Conservation (phyloP, 495 filamentous ascomycete genomes). For the Parmelia sp. region DNA sequence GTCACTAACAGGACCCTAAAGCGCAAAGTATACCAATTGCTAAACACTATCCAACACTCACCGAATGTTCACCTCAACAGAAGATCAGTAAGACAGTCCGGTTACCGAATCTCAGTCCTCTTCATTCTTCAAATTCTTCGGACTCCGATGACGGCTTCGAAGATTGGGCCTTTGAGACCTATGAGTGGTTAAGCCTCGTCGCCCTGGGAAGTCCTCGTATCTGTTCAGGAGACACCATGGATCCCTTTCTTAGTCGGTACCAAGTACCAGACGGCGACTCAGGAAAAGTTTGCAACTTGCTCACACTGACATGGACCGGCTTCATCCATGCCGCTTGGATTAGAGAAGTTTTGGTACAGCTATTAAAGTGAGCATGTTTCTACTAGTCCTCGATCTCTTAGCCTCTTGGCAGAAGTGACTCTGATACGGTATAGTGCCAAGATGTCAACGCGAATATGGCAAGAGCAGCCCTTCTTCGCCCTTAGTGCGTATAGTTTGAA, state of each 20-base stretch:
- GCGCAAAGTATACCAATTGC: conserved; percentile 41
- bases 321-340: conserved; percentile 41
- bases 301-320: conserved; percentile 45
- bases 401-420: background rate
- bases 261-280: conserved; percentile 46
- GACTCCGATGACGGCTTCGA: conserved; percentile 45
- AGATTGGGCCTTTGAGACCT: conserved; percentile 55
- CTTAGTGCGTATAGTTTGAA: conserved; percentile 36
- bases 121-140: conserved; percentile 34
- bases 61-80: conserved; percentile 30
- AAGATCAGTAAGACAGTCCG: conserved; percentile 34
- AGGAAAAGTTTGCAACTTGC: conserved; percentile 26
- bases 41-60: conserved; percentile 47
- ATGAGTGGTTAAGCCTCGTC: conserved; percentile 81
- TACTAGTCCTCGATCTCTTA: background rate
- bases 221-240: conserved; percentile 57
- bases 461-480: conserved; percentile 25
- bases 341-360: conserved; percentile 33
- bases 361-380: conserved; percentile 18
- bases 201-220: conserved; percentile 69
- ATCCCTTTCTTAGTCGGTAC: conserved; percentile 80
- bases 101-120: conserved; percentile 46
- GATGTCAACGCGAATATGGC: no score
- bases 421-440: conserved; percentile 11
- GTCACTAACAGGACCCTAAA: conserved; percentile 1